phyloP scores from a whole-genome alignment of 2,329 filamentous ascomycete genomes.

The Arthrobotrys entomopaga region DNA sequence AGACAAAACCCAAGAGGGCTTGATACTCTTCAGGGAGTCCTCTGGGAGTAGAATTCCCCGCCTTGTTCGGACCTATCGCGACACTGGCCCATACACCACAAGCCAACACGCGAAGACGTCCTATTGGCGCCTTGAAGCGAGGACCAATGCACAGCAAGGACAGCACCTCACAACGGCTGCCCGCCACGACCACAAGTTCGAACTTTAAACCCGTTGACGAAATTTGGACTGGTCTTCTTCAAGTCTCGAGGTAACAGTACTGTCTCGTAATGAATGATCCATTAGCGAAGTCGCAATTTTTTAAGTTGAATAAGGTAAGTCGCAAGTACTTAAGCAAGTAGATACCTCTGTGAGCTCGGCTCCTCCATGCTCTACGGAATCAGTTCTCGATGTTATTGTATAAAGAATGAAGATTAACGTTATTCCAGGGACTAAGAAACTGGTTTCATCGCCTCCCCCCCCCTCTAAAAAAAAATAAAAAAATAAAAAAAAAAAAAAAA shows the following conservation, averaged over 20 bases:
- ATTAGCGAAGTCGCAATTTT: too few species aligned
- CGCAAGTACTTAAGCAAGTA: too few species aligned
- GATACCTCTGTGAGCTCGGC: too few species aligned
- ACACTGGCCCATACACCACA: conserved; percentile 31
- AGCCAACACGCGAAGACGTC: conserved; percentile 25
- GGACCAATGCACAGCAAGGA: conserved; percentile 27
- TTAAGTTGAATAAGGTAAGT: too few species aligned
- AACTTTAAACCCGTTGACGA: conserved; percentile 1
- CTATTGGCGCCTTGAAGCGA: conserved; percentile 47
- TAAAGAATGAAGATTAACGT: too few species aligned
- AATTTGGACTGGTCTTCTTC: not conserved
- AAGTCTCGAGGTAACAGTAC: not conserved
- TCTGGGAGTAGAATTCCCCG: conserved; percentile 33
- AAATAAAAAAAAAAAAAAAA: too few species aligned
- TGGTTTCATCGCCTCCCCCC: too few species aligned
- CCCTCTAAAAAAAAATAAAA: too few species aligned
- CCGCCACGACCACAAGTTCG: conserved; percentile 43
- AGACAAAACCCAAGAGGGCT: conserved; percentile 11
- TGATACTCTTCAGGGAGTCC: conserved; percentile 10
- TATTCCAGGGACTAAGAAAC: too few species aligned
- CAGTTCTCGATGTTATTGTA: too few species aligned
- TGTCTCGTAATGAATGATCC: too few species aligned
- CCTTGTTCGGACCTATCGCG: conserved; percentile 39
- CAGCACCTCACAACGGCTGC: conserved; percentile 39
- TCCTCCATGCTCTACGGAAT: too few species aligned